Conservation (phyloP, 2,329 filamentous ascomycete species). For the Botrytis elliptica region DNA sequence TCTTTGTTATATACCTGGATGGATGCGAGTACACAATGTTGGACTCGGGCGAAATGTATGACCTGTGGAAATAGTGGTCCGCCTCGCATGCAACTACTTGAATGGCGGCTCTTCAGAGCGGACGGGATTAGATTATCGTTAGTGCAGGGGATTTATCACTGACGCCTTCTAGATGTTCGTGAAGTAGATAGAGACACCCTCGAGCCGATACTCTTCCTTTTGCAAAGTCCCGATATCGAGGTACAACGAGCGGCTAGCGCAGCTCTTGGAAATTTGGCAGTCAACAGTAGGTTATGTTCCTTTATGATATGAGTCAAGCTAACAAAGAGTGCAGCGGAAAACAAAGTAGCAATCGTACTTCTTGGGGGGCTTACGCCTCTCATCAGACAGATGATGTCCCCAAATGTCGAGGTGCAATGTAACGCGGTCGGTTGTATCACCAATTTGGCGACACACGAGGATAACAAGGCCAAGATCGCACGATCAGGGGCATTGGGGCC, state of each 20-base stretch:
- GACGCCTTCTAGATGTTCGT: slow-evolving; percentile 71
- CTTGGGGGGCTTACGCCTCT: slow-evolving; percentile 86
- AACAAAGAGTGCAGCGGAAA: slow-evolving; percentile 69
- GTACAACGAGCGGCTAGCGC: slow-evolving; percentile 96
- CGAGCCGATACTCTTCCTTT: slow-evolving; percentile 90
- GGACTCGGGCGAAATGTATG: neutral
- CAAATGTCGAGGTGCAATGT: slow-evolving; percentile 97
- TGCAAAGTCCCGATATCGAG: slow-evolving; percentile 94
- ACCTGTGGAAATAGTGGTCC: neutral
- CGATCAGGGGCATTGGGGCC: slow-evolving; percentile 89
- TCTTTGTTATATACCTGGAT: slow-evolving; percentile 22
- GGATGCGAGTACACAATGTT: neutral
- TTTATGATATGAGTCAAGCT: slow-evolving; percentile 38
- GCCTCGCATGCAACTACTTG: neutral
- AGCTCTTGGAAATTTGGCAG: slow-evolving; percentile 90
- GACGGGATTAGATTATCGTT: neutral
- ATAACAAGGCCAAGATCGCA: slow-evolving; percentile 98
- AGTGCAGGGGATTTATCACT: slow-evolving; percentile 22
- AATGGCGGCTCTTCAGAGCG: neutral
- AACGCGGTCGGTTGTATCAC: slow-evolving; percentile 99
- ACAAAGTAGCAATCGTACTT: slow-evolving; percentile 94
- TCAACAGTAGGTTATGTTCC: slow-evolving; percentile 72
- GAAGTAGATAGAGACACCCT: slow-evolving; percentile 94
- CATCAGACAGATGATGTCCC: slow-evolving; percentile 97
- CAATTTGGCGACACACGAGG: slow-evolving; percentile 95